Evolutionary conservation across 768 basidiomycete genomes (phyloP).

Genomic region (Lactarius deliciosus): DNA sequence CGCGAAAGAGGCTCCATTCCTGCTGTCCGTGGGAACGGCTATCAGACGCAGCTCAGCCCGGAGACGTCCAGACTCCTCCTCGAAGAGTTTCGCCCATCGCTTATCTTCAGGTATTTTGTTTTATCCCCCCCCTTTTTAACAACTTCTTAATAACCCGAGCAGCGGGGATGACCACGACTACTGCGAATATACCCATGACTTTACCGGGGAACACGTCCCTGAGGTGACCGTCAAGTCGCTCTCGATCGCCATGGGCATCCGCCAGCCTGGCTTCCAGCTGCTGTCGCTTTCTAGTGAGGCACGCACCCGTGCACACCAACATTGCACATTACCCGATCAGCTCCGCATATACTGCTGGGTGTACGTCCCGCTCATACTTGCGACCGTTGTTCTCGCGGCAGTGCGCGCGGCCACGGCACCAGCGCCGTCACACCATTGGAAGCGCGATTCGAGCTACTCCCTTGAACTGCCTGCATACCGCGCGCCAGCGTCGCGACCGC

Average conservation of each 20-base stretch:
- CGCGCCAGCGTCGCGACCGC: background rate
- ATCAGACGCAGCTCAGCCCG: constrained; percentile 79
- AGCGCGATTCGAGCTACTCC: background rate
- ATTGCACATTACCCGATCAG: constrained; percentile 85
- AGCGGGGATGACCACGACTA: constrained; percentile 97
- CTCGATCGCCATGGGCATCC: constrained; percentile 87
- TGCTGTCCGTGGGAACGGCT: constrained; percentile 74
- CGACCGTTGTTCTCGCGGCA: constrained; percentile 56
- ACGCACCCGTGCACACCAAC: constrained; percentile 50
- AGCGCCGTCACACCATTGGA: background rate
- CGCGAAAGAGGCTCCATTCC: constrained; percentile 75
- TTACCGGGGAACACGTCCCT: constrained; percentile 39
- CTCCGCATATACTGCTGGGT: constrained; percentile 66
- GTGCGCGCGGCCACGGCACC: constrained; percentile 1
- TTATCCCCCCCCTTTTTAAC: background rate
- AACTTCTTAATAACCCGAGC: background rate
- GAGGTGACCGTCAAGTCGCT: constrained; percentile 90
- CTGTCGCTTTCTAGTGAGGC: constrained; percentile 61
- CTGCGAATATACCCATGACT: constrained; percentile 69
- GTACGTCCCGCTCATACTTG: constrained; percentile 66
- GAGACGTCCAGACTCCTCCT: constrained; percentile 68
- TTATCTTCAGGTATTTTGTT: constrained; percentile 70
- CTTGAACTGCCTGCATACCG: constrained; percentile 3
- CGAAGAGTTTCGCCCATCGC: constrained; percentile 56
- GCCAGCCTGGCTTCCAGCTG: constrained; percentile 84